Evolutionary conservation across 257 asterid genomes (phyloP).

Genomic region (Knoxia roxburghii): DNA sequence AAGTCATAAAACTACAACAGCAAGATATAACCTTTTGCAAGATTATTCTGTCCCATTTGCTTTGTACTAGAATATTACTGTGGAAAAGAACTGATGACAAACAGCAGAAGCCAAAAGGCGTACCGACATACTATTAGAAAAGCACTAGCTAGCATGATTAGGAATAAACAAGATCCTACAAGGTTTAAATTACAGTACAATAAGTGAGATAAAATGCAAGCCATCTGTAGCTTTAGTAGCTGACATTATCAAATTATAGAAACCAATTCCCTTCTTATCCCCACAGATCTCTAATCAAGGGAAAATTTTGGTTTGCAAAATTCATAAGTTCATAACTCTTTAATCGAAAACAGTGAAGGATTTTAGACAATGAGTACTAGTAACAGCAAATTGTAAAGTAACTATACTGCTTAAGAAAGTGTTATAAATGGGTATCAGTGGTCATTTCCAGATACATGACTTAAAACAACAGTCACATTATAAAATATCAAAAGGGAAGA

Average conservation of each 20-base stretch:
- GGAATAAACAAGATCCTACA: background rate
- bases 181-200: background rate
- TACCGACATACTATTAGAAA: background rate
- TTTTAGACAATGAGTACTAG: too few species aligned
- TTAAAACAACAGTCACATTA: too few species aligned
- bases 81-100: background rate
- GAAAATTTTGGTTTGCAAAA: background rate
- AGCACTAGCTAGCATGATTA: background rate
- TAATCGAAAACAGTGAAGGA: too few species aligned
- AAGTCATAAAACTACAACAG: background rate
- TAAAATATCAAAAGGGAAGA: too few species aligned
- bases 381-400: too few species aligned
- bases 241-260: background rate
- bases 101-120: background rate
- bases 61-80: background rate
- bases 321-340: background rate
- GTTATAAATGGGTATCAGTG: too few species aligned
- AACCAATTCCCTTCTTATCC: too few species aligned
- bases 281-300: too few species aligned
- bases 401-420: too few species aligned
- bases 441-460: too few species aligned
- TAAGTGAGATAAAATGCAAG: too few species aligned
- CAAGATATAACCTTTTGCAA: background rate
- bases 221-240: too few species aligned
- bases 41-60: background rate